Conservation (phyloP, 306 rosid species). For the Quillaja saponaria region DNA sequence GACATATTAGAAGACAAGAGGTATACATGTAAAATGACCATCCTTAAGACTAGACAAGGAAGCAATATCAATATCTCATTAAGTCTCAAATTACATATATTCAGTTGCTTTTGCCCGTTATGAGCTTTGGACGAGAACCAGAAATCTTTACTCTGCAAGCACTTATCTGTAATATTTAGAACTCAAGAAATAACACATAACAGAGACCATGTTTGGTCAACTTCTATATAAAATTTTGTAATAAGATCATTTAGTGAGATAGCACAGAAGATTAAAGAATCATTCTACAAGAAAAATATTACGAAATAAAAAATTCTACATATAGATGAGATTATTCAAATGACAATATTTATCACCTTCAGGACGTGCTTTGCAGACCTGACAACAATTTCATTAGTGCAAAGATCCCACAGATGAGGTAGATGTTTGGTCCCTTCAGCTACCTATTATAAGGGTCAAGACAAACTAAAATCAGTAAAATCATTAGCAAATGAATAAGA, state of each 20-base stretch:
- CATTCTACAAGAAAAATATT: too few relatives aligned
- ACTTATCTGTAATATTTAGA: slow-evolving; percentile 4
- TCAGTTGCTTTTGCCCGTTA: not conserved
- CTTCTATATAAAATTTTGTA: not conserved
- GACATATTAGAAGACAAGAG: not conserved
- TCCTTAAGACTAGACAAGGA: not conserved
- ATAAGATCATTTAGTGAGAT: not conserved
- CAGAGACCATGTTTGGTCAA: not conserved
- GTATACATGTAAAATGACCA: not conserved
- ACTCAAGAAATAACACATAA: not conserved
- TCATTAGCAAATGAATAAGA: slow-evolving; percentile 8
- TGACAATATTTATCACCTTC: slow-evolving; percentile 49
- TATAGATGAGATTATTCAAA: too few relatives aligned
- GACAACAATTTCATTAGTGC: slow-evolving; percentile 86
- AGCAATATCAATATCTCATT: not conserved
- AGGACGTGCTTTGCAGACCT: slow-evolving; percentile 94
- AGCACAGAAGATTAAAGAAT: not conserved
- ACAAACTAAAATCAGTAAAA: slow-evolving; percentile 31
- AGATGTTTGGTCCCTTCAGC: slow-evolving; percentile 91
- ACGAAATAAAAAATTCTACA: too few relatives aligned
- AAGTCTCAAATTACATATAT: not conserved
- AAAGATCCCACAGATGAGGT: slow-evolving; percentile 94
- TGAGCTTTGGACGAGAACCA: not conserved
- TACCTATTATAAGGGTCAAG: slow-evolving; percentile 53
- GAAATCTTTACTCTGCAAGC: slow-evolving; percentile 13